A percentile compares a stretch with the other conserved stretches of the same genome.
Conservation (phyloP, 202 grass and related monocot species). For the Panicum virgatum region DNA sequence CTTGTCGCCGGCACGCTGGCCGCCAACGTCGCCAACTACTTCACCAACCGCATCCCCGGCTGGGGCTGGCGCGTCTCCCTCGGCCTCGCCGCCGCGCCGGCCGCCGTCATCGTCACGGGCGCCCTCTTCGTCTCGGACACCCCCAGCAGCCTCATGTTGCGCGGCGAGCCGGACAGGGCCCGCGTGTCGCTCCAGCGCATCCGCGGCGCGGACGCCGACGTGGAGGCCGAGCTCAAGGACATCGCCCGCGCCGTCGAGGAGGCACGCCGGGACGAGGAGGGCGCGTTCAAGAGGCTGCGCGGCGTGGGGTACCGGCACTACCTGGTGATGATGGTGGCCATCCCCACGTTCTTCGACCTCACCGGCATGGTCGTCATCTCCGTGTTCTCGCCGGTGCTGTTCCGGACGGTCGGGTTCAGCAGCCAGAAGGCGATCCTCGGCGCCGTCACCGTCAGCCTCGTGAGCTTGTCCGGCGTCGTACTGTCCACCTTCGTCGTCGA, state of each 20-base stretch:
- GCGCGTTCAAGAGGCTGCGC: constrained; percentile 24
- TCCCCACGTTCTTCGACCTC: constrained; percentile 46
- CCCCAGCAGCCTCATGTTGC: background rate
- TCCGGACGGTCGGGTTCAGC: constrained; percentile 57
- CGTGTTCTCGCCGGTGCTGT: constrained; percentile 61
- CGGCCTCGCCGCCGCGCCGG: background rate
- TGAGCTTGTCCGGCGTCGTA: constrained; percentile 25
- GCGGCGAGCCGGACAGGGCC: background rate
- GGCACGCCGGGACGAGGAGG: constrained; percentile 33
- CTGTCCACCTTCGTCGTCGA: constrained; percentile 49
- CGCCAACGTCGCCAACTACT: background rate
- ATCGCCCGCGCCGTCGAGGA: constrained; percentile 29
- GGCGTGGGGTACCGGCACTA: constrained; percentile 33
- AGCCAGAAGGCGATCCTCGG: constrained; percentile 55
- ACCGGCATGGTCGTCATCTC: constrained; percentile 57
- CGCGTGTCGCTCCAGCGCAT: background rate
- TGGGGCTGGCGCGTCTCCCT: background rate
- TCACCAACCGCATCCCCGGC: background rate
- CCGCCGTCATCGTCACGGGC: background rate
- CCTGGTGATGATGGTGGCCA: constrained; percentile 29
- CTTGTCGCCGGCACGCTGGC: background rate
- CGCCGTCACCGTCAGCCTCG: constrained; percentile 39
- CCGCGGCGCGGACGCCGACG: background rate
- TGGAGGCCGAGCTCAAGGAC: background rate
- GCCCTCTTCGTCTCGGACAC: background rate